Conservation (phyloP, 331 rosid genomes). For the Pyracantha coccinea region DNA sequence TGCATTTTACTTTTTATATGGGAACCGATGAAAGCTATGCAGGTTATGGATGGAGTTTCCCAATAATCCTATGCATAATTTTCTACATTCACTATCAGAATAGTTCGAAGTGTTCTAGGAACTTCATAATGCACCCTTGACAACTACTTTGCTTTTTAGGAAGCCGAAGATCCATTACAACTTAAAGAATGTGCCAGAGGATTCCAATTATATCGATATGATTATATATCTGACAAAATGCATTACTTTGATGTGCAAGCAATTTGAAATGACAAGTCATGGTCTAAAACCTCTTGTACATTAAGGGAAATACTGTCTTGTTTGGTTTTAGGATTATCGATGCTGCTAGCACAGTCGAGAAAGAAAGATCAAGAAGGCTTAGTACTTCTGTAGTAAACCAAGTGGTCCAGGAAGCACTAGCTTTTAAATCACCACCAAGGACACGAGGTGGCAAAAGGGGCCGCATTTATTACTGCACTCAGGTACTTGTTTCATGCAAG, state of each 20-base stretch:
- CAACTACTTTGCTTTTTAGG: not conserved
- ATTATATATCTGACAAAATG: no score
- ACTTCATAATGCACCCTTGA: not conserved
- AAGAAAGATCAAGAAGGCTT: constrained; percentile 90
- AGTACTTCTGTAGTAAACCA: constrained; percentile 80
- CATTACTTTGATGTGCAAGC: no score
- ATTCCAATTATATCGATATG: not conserved
- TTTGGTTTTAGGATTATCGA: constrained; percentile 56
- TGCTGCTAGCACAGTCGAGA: constrained; percentile 82
- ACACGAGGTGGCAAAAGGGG: constrained; percentile 93
- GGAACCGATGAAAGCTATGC: not conserved
- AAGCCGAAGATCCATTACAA: not conserved
- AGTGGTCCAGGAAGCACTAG: constrained; percentile 76
- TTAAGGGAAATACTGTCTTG: not conserved
- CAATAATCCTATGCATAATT: not conserved
- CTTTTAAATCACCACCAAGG: constrained; percentile 92
- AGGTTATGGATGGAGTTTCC: not conserved
- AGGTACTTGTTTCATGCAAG: constrained; percentile 37
- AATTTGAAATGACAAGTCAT: not conserved
- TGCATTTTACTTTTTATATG: no score
- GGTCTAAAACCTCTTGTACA: not conserved
- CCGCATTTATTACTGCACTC: constrained; percentile 93
- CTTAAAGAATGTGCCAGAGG: not conserved
- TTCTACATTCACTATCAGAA: no score
- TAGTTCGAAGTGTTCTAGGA: not conserved